Base-by-base conservation (phyloP, 1,284 basidiomycete species). In the Limonomyces culmigenus region DNA sequence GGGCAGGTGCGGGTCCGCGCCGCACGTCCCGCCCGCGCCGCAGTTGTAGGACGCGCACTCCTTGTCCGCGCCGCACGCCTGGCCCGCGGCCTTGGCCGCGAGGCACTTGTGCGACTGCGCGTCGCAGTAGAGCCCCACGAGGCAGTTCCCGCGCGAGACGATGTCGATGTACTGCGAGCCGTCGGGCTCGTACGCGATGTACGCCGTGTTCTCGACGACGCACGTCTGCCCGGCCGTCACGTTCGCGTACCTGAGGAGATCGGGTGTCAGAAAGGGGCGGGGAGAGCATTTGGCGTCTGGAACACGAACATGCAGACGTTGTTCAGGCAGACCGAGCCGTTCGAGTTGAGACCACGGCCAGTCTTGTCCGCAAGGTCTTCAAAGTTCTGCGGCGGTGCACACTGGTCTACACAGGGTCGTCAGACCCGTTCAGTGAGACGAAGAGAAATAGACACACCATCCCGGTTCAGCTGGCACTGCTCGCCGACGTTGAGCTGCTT, bases 21-120 rank as follows among this genome's bases (percentile, higher is more conserved):
- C 80, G 50, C 86, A 91, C 17, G 60, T 54, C 3, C 70, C 68
- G 38, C 55, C 56, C n/a, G 56, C 48, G 21, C 68, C 47, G 53
- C 86, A 89, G 54, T 88, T 87, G 63, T 70, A 81, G 1, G 79
- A 75, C 30, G 57, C 49, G 48, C 86, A 85, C 77, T 87, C 81
- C 55, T 88, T 89, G 57, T 88, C 81, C 12, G 75, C 84, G 1
- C 58, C 57, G 49, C 86, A 91, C 1, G 62, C 38, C 13, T 52
- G 67, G 3, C 70, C 74, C 2, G 77, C 34, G 13, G 47, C 48
- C 50, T 77, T 80, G 38, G 62, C 60, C 37, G 62, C 54, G 46
- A 74, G 59, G 55, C 85, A 88, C n/a, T 65, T 51, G 32, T 62
- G 54, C 10, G 63, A 43, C 13, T 60, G 49, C 10, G 74, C 63